Base-by-base conservation (phyloP, 2,329 filamentous ascomycete species). In the Aspergillus persii region DNA sequence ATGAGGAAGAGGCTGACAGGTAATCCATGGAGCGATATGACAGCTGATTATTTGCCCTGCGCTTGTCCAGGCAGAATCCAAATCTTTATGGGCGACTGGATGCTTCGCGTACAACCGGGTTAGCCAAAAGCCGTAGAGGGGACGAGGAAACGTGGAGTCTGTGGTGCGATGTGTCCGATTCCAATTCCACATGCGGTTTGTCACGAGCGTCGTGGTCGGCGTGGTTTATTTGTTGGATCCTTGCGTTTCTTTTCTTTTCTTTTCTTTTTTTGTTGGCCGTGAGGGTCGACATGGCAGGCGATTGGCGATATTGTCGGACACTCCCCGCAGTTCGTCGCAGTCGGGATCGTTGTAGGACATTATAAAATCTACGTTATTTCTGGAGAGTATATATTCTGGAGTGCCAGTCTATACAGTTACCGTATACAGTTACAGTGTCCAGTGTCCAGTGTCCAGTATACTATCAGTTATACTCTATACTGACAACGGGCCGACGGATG, bases 121-220 rank as follows among this genome's bases (percentile, higher is more conserved):
- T n/a, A 15, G 63, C 61, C 62, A 64, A 65, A 59, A 57, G 54
- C 46, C 50, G 54, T 49, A 59, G 60, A 53, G 59, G 59, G 53
- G 39, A 47, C n/a, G 26, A 23, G 46, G 36, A 56, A 61, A 53
- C 46, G 48, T 51, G 53, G 46, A 50, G 61, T 65, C 60, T 50
- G 63, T 62, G 65, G 59, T 65, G 55, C 55, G 50, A 57, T 59
- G 58, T 57, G 56, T 54, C 63, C 46, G 58, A 39, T 58, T 59
- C 57, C 51, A 30, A 60, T 54, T 56, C 48, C 33, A 59, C 44
- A 36, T 46, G 44, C 54, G 60, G 50, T 9, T 23, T 41, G 54
- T 61, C 60, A 57, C 54, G 57, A 63, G 59, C 9, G 18, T 47
- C 11, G 9, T n/a, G 12, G 8, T 29, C 15, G 52, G 8, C 11